These are phyloP conservation scores for Pascua guehoae DNA, from an alignment of 1,284 basidiomycete species.

Conservation along the genomic window DNA sequence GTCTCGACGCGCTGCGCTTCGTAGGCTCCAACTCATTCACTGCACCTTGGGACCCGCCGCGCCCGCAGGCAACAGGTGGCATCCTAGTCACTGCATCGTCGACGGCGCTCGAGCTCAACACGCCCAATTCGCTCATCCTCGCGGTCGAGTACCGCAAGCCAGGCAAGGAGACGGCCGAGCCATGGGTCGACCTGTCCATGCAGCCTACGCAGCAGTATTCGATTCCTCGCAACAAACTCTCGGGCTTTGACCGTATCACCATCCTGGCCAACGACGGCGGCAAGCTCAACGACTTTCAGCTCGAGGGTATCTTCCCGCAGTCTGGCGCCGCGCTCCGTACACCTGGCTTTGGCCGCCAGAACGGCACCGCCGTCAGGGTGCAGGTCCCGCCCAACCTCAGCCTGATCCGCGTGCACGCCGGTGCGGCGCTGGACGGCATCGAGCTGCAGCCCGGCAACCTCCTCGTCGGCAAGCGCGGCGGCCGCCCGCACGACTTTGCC, in stretches of 20 bases:
- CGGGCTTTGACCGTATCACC: slow-evolving; percentile 92
- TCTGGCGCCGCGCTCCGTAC: background rate
- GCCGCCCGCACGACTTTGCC: slow-evolving; percentile 1
- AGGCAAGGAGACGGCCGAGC: slow-evolving; percentile 13
- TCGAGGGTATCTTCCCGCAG: slow-evolving; percentile 62
- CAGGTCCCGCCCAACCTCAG: slow-evolving; percentile 3
- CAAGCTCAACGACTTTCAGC: slow-evolving; percentile 94
- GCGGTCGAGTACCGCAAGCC: slow-evolving; percentile 10
- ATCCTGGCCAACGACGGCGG: slow-evolving; percentile 99
- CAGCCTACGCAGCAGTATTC: background rate
- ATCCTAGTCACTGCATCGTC: slow-evolving; percentile 8
- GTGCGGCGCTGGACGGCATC: slow-evolving; percentile 8
- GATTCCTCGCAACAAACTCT: background rate
- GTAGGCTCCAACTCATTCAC: slow-evolving; percentile 3
- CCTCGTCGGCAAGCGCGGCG: slow-evolving; percentile 10
- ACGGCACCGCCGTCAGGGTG: background rate
- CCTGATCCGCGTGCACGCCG: slow-evolving; percentile 4
- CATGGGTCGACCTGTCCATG: background rate
- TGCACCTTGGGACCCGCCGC: slow-evolving; percentile 2
- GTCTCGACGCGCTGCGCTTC: slow-evolving; percentile 7
- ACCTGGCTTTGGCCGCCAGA: background rate
- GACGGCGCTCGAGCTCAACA: slow-evolving; percentile 2
- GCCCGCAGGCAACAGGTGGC: background rate
- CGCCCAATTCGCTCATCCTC: background rate
- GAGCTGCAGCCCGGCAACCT: slow-evolving; percentile 2